Percentiles rank a stretch among this genome's conserved stretches.
phyloP scores from a whole-genome alignment of 345 rosid genomes.

The Lenwebbia sp. region DNA sequence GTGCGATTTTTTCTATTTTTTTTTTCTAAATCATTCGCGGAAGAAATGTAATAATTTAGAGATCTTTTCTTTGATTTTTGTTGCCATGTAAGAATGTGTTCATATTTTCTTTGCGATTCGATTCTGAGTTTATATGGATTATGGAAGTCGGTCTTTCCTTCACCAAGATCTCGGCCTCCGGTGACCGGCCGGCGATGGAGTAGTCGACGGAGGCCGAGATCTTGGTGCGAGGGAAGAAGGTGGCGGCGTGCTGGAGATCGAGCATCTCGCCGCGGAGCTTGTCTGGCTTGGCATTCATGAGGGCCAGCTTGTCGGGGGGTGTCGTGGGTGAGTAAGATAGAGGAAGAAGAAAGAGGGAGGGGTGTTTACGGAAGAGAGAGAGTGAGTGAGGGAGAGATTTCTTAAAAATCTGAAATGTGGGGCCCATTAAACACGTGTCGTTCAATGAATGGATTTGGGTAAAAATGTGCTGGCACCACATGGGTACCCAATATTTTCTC shows the following conservation, averaged over 20 bases:
- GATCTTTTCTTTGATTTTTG: too few species aligned
- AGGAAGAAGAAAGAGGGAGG: background rate
- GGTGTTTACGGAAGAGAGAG: background rate
- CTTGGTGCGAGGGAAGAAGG: constrained; percentile 74
- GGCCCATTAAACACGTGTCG: rapidly evolving
- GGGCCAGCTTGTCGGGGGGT: constrained; percentile 52
- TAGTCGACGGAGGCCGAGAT: constrained; percentile 43
- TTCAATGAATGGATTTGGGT: rapidly evolving
- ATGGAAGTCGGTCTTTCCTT: background rate
- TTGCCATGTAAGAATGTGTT: too few species aligned
- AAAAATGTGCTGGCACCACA: rapidly evolving
- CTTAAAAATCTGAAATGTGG: rapidly evolving
- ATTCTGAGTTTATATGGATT: too few species aligned
- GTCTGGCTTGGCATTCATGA: constrained; percentile 47
- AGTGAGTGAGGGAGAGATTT: background rate
- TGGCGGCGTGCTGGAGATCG: constrained; percentile 89
- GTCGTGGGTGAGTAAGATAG: constrained; percentile 71
- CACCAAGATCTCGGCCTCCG: background rate
- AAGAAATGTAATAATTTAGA: too few species aligned
- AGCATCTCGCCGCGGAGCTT: constrained; percentile 87
- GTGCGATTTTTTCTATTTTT: too few species aligned
- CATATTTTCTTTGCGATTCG: too few species aligned
- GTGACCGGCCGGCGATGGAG: too few species aligned
- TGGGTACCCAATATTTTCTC: too few species aligned
- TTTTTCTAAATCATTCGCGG: too few species aligned